These are phyloP conservation scores for Mucuna pruriens DNA, from an alignment of 306 rosid species.

Conservation along the genomic window DNA sequence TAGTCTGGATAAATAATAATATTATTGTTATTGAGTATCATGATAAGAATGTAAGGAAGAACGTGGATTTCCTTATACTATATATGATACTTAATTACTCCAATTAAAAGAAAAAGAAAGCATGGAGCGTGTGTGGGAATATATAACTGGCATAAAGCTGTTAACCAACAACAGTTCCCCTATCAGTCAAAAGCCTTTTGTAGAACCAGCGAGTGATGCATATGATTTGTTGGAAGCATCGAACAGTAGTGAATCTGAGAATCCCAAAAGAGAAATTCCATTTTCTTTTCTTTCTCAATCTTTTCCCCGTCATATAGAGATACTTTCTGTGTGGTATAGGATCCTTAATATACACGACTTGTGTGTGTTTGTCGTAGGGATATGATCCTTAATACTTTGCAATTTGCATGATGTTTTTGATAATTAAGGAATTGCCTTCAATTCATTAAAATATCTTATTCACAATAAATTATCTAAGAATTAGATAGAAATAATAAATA, in stretches of 20 bases:
- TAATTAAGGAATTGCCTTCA: background rate
- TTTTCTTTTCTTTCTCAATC: background rate
- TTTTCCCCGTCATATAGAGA: background rate
- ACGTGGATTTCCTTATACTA: background rate
- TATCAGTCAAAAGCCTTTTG: background rate
- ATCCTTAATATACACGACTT: background rate
- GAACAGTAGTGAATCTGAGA: background rate
- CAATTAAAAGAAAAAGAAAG: background rate
- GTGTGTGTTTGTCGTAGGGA: background rate
- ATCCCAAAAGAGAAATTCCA: background rate
- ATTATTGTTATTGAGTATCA: background rate
- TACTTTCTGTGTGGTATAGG: background rate
- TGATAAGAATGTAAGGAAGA: background rate
- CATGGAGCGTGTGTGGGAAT: constrained; percentile 28
- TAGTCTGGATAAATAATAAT: background rate
- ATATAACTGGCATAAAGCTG: constrained; percentile 37
- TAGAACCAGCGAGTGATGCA: background rate
- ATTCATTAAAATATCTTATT: background rate
- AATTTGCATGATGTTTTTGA: background rate
- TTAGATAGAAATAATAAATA: too few relatives aligned
- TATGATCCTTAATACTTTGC: background rate
- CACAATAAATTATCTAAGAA: too few relatives aligned
- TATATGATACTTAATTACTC: background rate
- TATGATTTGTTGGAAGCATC: background rate
- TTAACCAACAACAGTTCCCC: constrained; percentile 8